A percentile compares a stretch with the other conserved stretches of the same genome.
Evolutionary conservation across 1,284 basidiomycete genomes (phyloP).

Genomic region (Ceratobasidium sp.): DNA sequence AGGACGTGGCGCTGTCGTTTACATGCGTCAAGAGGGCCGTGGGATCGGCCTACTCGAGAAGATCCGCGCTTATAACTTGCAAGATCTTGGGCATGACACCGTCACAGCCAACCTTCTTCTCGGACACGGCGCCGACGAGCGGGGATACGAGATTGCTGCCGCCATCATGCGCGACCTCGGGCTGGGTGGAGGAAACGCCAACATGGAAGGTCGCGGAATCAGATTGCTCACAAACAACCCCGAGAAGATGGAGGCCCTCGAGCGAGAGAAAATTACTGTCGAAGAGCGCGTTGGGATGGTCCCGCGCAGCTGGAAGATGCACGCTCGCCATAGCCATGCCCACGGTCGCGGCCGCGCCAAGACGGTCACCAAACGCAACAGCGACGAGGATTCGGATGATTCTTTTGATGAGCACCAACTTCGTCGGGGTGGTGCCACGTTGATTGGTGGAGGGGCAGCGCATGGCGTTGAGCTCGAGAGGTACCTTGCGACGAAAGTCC

Average conservation of each 20-base stretch:
- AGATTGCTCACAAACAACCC: conserved; percentile 97
- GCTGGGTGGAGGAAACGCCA: conserved; percentile 64
- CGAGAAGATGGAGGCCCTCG: conserved; percentile 91
- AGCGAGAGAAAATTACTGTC: conserved; percentile 83
- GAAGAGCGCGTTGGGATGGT: conserved; percentile 93
- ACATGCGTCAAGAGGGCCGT: conserved; percentile 98
- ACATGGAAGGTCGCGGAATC: conserved; percentile 68
- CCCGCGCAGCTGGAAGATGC: conserved; percentile 83
- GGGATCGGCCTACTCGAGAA: conserved; percentile 97
- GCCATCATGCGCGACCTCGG: conserved; percentile 92
- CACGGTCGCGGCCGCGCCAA: conserved; percentile 42
- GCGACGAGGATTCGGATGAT: conserved; percentile 42
- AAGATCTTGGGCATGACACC: conserved; percentile 98
- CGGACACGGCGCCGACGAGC: conserved; percentile 93
- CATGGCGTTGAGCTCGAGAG: conserved; percentile 91
- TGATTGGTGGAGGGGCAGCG: conserved; percentile 84
- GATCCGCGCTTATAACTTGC: conserved; percentile 97
- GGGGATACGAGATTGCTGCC: conserved; percentile 90
- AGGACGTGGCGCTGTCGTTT: conserved; percentile 93
- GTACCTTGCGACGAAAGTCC: conserved; percentile 94
- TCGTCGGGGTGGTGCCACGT: conserved; percentile 74
- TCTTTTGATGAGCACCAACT: conserved; percentile 51
- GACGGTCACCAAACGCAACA: conserved; percentile 24
- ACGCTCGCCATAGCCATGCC: conserved; percentile 47
- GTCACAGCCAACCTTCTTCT: conserved; percentile 97